A percentile compares a stretch with the other conserved stretches of the same genome.
Evolutionary conservation across 768 basidiomycete genomes (phyloP).

Genomic region (Ephemerocybe angulata): DNA sequence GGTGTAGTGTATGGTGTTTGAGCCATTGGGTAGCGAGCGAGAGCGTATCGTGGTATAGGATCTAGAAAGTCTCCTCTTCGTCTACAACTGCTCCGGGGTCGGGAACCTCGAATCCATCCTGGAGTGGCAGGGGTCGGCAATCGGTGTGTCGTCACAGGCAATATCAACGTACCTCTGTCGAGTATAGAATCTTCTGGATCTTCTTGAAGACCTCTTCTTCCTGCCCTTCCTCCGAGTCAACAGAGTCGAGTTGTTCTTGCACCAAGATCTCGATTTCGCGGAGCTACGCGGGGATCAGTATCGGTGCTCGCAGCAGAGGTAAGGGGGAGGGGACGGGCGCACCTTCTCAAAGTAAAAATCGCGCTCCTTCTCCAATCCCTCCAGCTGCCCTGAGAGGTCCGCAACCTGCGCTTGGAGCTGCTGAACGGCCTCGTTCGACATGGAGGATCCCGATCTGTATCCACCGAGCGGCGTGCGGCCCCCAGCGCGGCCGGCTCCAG

Average conservation of each 20-base stretch:
- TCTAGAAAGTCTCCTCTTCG: slow-evolving; percentile 78
- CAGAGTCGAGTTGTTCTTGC: slow-evolving; percentile 66
- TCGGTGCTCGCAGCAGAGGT: neutral
- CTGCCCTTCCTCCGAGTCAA: slow-evolving; percentile 50
- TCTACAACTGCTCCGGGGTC: slow-evolving; percentile 53
- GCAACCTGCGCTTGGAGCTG: slow-evolving; percentile 72
- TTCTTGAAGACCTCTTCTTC: slow-evolving; percentile 62
- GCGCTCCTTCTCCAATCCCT: slow-evolving; percentile 93
- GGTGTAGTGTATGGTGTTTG: neutral
- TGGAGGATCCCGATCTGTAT: slow-evolving; percentile 61
- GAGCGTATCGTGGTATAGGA: neutral
- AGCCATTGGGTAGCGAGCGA: too few species aligned
- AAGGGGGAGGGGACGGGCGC: slow-evolving; percentile 15
- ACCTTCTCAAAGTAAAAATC: slow-evolving; percentile 99
- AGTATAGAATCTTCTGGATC: slow-evolving; percentile 92
- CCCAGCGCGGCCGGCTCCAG: slow-evolving; percentile 43
- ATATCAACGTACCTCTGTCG: slow-evolving; percentile 71
- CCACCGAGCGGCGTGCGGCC: slow-evolving; percentile 74
- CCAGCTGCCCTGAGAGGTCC: slow-evolving; percentile 78
- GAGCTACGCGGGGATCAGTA: slow-evolving; percentile 46
- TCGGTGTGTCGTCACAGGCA: neutral
- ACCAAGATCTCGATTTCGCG: slow-evolving; percentile 95
- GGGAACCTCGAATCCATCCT: slow-evolving; percentile 95
- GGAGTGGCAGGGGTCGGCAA: slow-evolving; percentile 6
- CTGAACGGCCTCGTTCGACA: slow-evolving; percentile 63